Evolutionary conservation across 225 moss, liverwort and hornwort genomes (phyloP), one percentile per base, ranked within the genome.

Genomic region (Asterella californica): DNA sequence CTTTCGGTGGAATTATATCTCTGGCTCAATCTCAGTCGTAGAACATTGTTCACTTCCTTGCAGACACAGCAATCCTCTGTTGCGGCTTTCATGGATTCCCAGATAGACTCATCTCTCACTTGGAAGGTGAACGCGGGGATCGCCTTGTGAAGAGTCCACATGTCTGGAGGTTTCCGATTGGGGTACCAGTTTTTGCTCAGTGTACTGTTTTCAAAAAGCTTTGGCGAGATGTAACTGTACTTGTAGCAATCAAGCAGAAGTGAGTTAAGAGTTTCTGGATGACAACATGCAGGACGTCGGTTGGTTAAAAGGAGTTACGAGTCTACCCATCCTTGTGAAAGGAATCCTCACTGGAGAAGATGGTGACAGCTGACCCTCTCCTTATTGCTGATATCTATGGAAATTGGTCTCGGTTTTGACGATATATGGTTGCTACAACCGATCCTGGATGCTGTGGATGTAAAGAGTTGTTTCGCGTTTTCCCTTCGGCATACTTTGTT

Each of bases 341-440:
- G 94, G 94, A 79, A 83, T 94, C 75, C 81, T 94, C 25, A 94
- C 92, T 55, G 85, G 86, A 81, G 94, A 94, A 86, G 94, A 94
- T 49, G 92, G 94, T 91, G 34, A 48, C n/a, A 46, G 2, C 53
- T 74, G 18, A 17, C 30, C 32, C 53, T 2, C 30, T 24, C 6
- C 32, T 74, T 27, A 53, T 17, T 18, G 17, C 67, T 17, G 38
- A 25, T 47, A 47, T 32, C 65, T 67, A 1, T 36, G 17, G 2
- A 19, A 19, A 12, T 21, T 6, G 57, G 19, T 57, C 18, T 67
- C 37, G 32, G 19, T 67, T 15, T 36, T 2, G 67, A 36, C 17
- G 67, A 19, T 6, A 67, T 19, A 67, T 67, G 34, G 67, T 65
- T 65, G 61, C 61, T 12, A 61, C 6, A 27, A 61, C 25, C 61